A percentile compares a stretch with the other conserved stretches of the same genome.
phyloP scores from a whole-genome alignment of 1,139 yeast genomes.

The Suhomyces anneliseae region DNA sequence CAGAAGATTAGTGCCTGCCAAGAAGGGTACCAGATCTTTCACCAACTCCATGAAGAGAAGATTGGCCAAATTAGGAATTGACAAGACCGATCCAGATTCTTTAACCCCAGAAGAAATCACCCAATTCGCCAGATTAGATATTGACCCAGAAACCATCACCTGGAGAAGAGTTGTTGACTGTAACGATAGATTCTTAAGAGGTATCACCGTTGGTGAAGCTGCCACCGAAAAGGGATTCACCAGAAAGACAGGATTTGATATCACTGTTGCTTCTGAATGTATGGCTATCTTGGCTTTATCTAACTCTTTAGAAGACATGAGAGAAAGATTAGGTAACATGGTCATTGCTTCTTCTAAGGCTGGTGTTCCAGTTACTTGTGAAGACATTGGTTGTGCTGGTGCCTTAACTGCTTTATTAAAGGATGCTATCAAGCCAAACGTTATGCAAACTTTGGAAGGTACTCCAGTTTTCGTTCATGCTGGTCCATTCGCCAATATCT shows the following conservation, averaged over 20 bases:
- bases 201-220: slow-evolving; percentile 73
- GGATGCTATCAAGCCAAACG: slow-evolving; percentile 80
- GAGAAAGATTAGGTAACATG: slow-evolving; percentile 67
- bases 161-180: slow-evolving; percentile 80
- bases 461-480: slow-evolving; percentile 85
- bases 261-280: slow-evolving; percentile 77
- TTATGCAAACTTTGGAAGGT: slow-evolving; percentile 85
- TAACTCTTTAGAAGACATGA: slow-evolving; percentile 62
- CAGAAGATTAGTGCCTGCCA: slow-evolving; percentile 68
- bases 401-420: slow-evolving; percentile 76
- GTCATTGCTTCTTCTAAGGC: slow-evolving; percentile 62
- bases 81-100: slow-evolving; percentile 66
- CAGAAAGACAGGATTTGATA: slow-evolving; percentile 76
- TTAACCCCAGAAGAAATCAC: slow-evolving; percentile 64
- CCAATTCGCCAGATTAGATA: slow-evolving; percentile 63
- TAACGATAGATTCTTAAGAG: slow-evolving; percentile 75
- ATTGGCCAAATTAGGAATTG: slow-evolving; percentile 61
- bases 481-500: slow-evolving; percentile 84
- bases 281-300: slow-evolving; percentile 83
- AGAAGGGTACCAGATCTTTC: slow-evolving; percentile 64
- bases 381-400: slow-evolving; percentile 79
- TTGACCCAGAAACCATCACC: slow-evolving; percentile 72
- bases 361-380: slow-evolving; percentile 71
- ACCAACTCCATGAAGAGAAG: slow-evolving; percentile 68
- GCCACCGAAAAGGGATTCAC: slow-evolving; percentile 82